Evolutionary conservation across 805 yeast species (phyloP).

Genomic region (Teunomyces lycoperdinae): DNA sequence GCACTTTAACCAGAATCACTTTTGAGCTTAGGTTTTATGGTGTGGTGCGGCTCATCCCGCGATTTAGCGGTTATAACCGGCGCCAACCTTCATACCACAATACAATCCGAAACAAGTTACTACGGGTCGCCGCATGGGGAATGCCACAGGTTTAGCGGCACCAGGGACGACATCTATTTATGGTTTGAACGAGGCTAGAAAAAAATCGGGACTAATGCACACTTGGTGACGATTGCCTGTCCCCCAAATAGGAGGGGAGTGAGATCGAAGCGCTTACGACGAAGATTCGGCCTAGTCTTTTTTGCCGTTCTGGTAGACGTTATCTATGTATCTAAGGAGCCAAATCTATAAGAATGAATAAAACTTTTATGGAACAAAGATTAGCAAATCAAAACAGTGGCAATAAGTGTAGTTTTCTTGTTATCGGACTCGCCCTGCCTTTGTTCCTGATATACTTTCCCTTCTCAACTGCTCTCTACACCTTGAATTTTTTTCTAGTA

Average conservation of each 20-base stretch:
- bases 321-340: neutral
- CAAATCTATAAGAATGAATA: neutral
- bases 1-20: neutral
- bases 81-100: neutral
- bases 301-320: neutral
- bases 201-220: neutral
- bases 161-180: too few relatives aligned
- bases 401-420: too few relatives aligned
- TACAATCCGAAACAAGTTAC: neutral
- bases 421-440: too few relatives aligned
- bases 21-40: too few relatives aligned
- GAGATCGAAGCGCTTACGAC: too few relatives aligned
- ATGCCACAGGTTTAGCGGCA: neutral
- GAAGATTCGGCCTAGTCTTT: neutral
- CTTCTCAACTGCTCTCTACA: neutral
- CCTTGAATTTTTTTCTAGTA: neutral
- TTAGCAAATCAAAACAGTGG: too few relatives aligned
- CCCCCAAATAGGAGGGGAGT: too few relatives aligned
- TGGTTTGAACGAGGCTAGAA: too few relatives aligned
- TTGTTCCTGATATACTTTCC: too few relatives aligned
- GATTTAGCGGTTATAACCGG: constrained; percentile 5
- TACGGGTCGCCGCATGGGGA: neutral
- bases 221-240: too few relatives aligned
- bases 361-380: neutral
- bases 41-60: constrained; percentile 4